Conservation (phyloP, 2,329 filamentous ascomycete species). For the Neurospora sp. region DNA sequence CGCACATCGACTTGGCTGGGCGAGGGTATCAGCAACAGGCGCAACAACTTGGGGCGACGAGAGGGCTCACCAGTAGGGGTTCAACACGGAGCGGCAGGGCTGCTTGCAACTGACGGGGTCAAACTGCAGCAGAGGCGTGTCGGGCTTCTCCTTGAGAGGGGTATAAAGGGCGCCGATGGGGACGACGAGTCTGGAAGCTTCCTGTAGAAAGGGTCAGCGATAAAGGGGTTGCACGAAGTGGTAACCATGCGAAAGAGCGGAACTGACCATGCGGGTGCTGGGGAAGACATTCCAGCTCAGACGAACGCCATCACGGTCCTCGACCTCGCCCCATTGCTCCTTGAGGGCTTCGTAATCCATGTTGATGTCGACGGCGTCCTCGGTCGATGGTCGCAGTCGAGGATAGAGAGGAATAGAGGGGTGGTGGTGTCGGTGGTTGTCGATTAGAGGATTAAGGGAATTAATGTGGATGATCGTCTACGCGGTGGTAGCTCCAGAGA, state of each 20-base stretch:
- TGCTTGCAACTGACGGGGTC: slow-evolving; percentile 95
- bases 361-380: slow-evolving; percentile 2
- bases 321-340: slow-evolving; percentile 92
- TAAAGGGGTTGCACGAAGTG: slow-evolving; percentile 10
- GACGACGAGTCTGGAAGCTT: slow-evolving; percentile 88
- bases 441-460: background rate
- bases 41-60: background rate
- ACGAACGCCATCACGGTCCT: slow-evolving; percentile 91
- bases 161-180: slow-evolving; percentile 96
- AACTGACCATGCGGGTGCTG: slow-evolving; percentile 82
- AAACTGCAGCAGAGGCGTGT: slow-evolving; percentile 83
- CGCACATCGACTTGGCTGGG: slow-evolving; percentile 71
- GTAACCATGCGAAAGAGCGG: background rate
- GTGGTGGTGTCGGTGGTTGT: background rate
- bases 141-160: slow-evolving; percentile 86
- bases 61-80: slow-evolving; percentile 77
- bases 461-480: background rate
- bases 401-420: background rate
- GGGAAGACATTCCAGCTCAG: slow-evolving; percentile 99
- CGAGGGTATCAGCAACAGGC: slow-evolving; percentile 6
- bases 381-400: background rate
- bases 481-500: background rate
- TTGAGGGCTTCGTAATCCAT: slow-evolving; percentile 95
- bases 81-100: slow-evolving; percentile 89
- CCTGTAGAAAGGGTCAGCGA: slow-evolving; percentile 40